A percentile compares a stretch with the other conserved stretches of the same genome.
Conservation (phyloP, 345 rosid genomes). For the Excoecaria agallocha region DNA sequence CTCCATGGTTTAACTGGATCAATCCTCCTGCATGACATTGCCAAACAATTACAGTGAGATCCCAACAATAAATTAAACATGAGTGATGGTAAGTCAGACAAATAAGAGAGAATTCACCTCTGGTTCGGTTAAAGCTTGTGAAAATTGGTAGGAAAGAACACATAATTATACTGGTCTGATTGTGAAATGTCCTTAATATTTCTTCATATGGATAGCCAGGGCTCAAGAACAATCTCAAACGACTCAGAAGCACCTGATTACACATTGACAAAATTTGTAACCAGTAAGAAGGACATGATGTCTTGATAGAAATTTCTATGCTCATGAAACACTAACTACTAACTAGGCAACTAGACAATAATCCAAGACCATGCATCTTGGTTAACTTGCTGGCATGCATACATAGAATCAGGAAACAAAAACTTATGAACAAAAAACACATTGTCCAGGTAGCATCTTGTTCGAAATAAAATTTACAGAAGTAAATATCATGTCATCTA, state of each 20-base stretch:
- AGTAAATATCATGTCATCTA: not conserved
- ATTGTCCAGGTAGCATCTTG: not conserved
- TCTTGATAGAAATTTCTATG: not conserved
- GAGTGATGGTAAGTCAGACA: not conserved
- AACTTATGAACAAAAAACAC: not conserved
- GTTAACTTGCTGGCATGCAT: not conserved
- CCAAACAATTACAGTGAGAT: slow-evolving; percentile 18
- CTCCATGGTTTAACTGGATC: slow-evolving; percentile 84
- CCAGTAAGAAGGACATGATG: slow-evolving; percentile 6
- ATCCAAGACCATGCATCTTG: not conserved
- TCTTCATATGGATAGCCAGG: slow-evolving; percentile 96
- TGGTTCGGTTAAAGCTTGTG: slow-evolving; percentile 67
- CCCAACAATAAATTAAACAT: slow-evolving; percentile 7
- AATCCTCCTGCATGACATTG: slow-evolving; percentile 60
- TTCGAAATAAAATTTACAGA: not conserved
- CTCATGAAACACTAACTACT: not conserved
- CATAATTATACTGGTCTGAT: slow-evolving; percentile 80
- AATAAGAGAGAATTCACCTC: slow-evolving; percentile 38
- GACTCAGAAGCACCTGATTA: slow-evolving; percentile 69
- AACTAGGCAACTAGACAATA: not conserved
- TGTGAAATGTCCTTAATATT: slow-evolving; percentile 79
- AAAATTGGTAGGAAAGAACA: slow-evolving; percentile 71
- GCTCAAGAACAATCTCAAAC: slow-evolving; percentile 80
- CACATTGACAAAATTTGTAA: slow-evolving; percentile 7
- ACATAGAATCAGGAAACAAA: not conserved